Base-by-base conservation (phyloP, 805 yeast species). In the Saccharomycopsis sp. region DNA sequence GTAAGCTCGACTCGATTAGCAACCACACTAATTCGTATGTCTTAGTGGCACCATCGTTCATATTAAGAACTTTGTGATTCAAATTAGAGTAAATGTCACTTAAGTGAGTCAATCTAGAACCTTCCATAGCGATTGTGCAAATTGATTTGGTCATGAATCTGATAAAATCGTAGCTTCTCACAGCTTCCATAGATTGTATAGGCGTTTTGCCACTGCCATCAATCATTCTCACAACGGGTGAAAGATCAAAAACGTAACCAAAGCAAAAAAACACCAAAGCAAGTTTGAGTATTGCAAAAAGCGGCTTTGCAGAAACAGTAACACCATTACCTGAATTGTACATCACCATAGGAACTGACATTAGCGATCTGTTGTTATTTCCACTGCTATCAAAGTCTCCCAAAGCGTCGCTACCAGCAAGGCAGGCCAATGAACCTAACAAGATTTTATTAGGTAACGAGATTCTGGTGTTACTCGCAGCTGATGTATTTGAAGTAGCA, bases 361-460 rank as follows among this genome's bases (percentile, higher is more conserved):
- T 72, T 61, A 81, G 68, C 2, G 82, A 78, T 64, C 75, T 74
- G 9, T 72, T 64, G 14, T 64, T 63, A 64, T 72, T 72, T 59
- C 73, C 79, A 57, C 71, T 68, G 40, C 65, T 67, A n/a, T 69
- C 72, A 53, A 76, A 72, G 51, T 82, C 85, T 55, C 80, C 81
- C 56, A 79, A 73, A 52, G 82, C 72, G 1, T 86, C 79, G 2
- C 85, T 77, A 24, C 89, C 89, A 71, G 83, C 76, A 64, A 84
- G 75, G 55, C 83, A 75, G 23, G 87, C 84, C 74, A 84, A 73
- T 20, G 88, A 85, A 15, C 89, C 89, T 61, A 85, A 65, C 50
- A 85, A 67, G 24, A 80, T 65, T 66, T 82, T 83, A 61, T 77
- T 79, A 9, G 76, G 65, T n/a, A 72, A 62, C 34, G 46, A 24